Conservation (phyloP, 2,329 filamentous ascomycete genomes). For the Dryadomyces quercus-mongolicae region DNA sequence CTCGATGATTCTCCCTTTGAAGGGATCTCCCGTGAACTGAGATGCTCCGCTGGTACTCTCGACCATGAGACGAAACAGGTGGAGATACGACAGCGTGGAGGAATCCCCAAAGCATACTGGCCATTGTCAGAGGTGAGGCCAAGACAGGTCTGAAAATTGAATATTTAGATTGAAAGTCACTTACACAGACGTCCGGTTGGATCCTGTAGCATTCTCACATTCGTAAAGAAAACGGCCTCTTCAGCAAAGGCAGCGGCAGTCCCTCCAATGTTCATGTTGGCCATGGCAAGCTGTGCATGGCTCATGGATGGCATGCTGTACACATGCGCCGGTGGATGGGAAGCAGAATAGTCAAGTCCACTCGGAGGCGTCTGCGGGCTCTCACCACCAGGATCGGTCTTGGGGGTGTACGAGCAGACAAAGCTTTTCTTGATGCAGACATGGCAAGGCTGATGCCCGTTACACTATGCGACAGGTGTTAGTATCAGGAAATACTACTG, state of each 20-base stretch:
- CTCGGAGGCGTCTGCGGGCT: neutral
- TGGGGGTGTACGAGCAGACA: conserved; percentile 26
- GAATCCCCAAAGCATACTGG: conserved; percentile 52
- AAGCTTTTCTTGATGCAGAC: conserved; percentile 43
- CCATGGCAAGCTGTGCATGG: neutral
- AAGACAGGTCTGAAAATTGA: neutral
- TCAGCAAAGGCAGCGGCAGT: conserved; percentile 25
- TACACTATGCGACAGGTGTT: conserved; percentile 32
- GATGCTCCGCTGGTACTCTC: conserved; percentile 40
- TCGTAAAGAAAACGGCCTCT: conserved; percentile 41
- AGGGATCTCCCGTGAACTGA: conserved; percentile 45
- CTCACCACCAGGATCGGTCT: neutral
- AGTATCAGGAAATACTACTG: neutral
- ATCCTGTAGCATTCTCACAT: conserved; percentile 48
- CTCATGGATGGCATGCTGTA: neutral
- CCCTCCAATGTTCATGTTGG: neutral
- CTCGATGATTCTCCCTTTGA: conserved; percentile 44
- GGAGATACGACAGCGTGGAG: conserved; percentile 47
- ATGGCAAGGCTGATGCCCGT: conserved; percentile 44
- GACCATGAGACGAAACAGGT: conserved; percentile 48
- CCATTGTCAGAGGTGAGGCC: neutral
- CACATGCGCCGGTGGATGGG: neutral
- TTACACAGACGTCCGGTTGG: conserved; percentile 42
- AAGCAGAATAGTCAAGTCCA: neutral
- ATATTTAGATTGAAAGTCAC: too few species aligned